Evolutionary conservation across 1,139 yeast genomes (phyloP), one percentile per base, ranked within the genome.

Genomic region (Magnusiomyces tetraspermus): DNA sequence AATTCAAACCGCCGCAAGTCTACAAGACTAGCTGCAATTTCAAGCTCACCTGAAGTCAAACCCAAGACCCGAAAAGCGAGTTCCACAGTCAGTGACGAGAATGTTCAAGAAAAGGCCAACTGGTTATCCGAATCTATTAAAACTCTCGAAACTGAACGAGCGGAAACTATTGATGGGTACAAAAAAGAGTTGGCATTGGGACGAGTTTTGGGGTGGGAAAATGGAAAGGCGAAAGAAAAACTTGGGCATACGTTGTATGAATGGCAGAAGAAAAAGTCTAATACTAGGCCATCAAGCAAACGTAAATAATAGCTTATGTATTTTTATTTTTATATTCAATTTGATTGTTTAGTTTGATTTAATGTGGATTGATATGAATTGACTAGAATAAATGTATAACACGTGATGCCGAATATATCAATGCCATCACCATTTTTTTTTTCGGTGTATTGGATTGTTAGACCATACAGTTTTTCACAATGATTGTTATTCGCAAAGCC

Each of bases 401-500:
- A 38, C 23, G 13, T 38, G 43, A 10, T 13, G 6, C 15, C 15
- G 19, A 17, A 36, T 8, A 8, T 11, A 11, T 28, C 6, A 11
- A 11, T 28, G 11, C 11, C 33, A 28, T 28, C 33, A 28, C 33
- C 33, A 28, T 28, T 11, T 8, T 28, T 28, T 28, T 28, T 28
- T n/a, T n/a, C n/a, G n/a, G n/a, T n/a, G n/a, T n/a, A n/a, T n/a
- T n/a, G n/a, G n/a, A n/a, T n/a, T 8, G 6, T 36, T 13, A 36
- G 17, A 36, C 15, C 17, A 36, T 5, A 36, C 23, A 13, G 21
- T 6, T 41, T 5, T n/a, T 15, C 6, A 45, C 6, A 45, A 63
- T 59, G 62, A 83, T 92, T 62, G 86, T 89, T 30, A 87, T 92
- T 57, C 81, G 98, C 66, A 85, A 80, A 63, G 98, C 98, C 28